Evolutionary conservation across 139 green algal species (phyloP), one percentile per base, ranked within the genome.

Genomic region (Chlorokybus atmophyticus): DNA sequence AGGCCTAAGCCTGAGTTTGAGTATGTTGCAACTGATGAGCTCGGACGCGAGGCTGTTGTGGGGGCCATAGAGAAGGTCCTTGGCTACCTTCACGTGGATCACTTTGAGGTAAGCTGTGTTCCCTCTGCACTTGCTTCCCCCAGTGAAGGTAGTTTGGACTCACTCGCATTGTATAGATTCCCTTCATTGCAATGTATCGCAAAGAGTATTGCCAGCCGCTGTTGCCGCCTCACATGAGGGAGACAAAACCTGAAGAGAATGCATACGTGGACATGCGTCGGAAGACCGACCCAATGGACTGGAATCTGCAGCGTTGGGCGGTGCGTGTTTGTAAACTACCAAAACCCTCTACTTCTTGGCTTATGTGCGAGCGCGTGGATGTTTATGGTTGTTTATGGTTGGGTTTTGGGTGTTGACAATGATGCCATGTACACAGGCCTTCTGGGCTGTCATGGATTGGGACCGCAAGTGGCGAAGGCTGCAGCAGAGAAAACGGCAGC

Each of bases 151-250:
- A n/a, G n/a, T n/a, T n/a, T n/a, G n/a, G n/a, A n/a, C 32, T 59
- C 17, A 5, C 8, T 51, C 3, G 60, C 4, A 39, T 62, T 23
- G 3, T 3, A 2, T 57, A 71, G 63, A 65, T 90, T 24, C 82
- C 83, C 2, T 74, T 82, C 30, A 69, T 87, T 17, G 83, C 64
- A 0, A 71, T 77, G 64, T 81, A 85, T 66, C 68, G 83, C 39
- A 93, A 94, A 66, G 73, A 85, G 49, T 31, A 50, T 8, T 83
- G 79, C 47, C 83, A 79, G 2, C 76, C 85, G 61, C 80, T 96
- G 68, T 67, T 94, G 59, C 65, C 52, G 1, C 25, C 85, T 17
- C 38, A 14, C 38, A 17, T 17, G 17, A 44, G 38, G 38, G 14
- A 14, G 38, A 23, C 38, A 14, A 44, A 44, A 44, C n/a, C n/a